Percentiles rank a stretch among this genome's conserved stretches.
phyloP scores from a whole-genome alignment of 2,329 filamentous ascomycete genomes.

The Fusarium hostae region DNA sequence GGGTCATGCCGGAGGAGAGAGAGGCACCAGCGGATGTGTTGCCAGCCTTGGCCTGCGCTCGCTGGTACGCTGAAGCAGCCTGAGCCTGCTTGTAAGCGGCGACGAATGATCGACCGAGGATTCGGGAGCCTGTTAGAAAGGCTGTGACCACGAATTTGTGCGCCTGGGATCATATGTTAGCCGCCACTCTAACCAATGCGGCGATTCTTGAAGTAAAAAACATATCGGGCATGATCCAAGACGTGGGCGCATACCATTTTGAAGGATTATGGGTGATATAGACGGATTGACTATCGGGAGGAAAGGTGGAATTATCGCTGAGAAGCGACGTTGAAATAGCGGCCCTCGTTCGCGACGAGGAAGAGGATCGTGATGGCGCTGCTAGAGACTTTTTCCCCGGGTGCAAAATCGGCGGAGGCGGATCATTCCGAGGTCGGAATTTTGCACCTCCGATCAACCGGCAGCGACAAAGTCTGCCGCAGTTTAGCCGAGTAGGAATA shows the following conservation, averaged over 20 bases:
- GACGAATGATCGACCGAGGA: constrained; percentile 90
- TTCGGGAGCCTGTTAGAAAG: constrained; percentile 88
- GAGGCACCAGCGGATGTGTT: constrained; percentile 64
- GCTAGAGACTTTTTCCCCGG: constrained; percentile 44
- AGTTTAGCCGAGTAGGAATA: constrained; percentile 29
- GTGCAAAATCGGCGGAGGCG: constrained; percentile 33
- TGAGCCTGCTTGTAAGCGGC: constrained; percentile 97
- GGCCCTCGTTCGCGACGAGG: constrained; percentile 43
- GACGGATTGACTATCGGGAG: constrained; percentile 3
- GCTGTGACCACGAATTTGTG: constrained; percentile 91
- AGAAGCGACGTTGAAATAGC: constrained; percentile 37
- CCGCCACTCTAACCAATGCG: constrained; percentile 2
- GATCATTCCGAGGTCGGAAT: constrained; percentile 48
- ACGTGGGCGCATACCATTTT: constrained; percentile 46
- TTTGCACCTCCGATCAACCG: constrained; percentile 45
- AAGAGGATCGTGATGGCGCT: constrained; percentile 38
- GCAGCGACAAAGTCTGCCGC: constrained; percentile 36
- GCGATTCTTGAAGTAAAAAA: constrained; percentile 27
- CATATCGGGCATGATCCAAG: constrained; percentile 9
- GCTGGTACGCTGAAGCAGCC: constrained; percentile 84
- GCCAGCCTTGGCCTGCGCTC: constrained; percentile 73
- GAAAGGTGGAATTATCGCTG: constrained; percentile 24
- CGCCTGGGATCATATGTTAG: constrained; percentile 66
- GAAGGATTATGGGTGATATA: constrained; percentile 11
- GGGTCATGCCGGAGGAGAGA: constrained; percentile 78